Conservation (phyloP, 306 rosid species). For the Glycine tomentella region DNA sequence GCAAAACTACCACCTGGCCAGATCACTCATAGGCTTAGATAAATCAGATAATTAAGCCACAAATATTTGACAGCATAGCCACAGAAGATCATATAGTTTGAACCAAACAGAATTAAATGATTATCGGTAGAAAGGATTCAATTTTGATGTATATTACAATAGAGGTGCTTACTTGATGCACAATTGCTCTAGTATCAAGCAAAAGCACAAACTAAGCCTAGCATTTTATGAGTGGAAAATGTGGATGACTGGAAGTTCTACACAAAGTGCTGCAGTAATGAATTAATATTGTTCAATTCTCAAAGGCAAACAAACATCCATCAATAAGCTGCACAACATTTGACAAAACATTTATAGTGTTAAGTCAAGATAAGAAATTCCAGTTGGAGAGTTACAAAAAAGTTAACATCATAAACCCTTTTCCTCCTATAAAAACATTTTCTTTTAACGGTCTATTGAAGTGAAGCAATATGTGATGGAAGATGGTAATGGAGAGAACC, state of each 20-base stretch:
- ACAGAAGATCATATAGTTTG: not conserved
- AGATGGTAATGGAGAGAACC: not conserved
- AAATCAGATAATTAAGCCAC: slow-evolving; percentile 30
- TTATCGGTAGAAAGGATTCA: slow-evolving; percentile 31
- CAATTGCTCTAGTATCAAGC: slow-evolving; percentile 10
- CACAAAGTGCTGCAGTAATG: not conserved
- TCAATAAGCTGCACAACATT: slow-evolving; percentile 6
- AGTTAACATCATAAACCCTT: not conserved
- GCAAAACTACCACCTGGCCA: slow-evolving; percentile 79
- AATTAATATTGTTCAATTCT: not conserved
- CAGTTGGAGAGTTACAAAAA: not conserved
- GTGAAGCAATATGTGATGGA: not conserved
- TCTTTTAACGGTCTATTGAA: not conserved
- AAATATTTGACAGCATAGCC: slow-evolving; percentile 8
- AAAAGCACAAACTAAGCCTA: slow-evolving; percentile 22
- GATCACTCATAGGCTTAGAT: slow-evolving; percentile 44
- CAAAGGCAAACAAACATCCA: slow-evolving; percentile 22
- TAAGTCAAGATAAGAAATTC: slow-evolving; percentile 24
- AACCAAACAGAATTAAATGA: slow-evolving; percentile 4
- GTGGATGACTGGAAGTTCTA: not conserved
- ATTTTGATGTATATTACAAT: not conserved
- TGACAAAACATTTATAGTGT: slow-evolving; percentile 4
- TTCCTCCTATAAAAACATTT: not conserved
- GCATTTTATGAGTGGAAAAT: not conserved
- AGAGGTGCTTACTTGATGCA: slow-evolving; percentile 14